Percentiles rank a stretch among this genome's conserved stretches.
These are phyloP conservation scores for Ceratobasidium sp. DNA, from an alignment of 1,284 basidiomycete genomes.

Conservation along the genomic window DNA sequence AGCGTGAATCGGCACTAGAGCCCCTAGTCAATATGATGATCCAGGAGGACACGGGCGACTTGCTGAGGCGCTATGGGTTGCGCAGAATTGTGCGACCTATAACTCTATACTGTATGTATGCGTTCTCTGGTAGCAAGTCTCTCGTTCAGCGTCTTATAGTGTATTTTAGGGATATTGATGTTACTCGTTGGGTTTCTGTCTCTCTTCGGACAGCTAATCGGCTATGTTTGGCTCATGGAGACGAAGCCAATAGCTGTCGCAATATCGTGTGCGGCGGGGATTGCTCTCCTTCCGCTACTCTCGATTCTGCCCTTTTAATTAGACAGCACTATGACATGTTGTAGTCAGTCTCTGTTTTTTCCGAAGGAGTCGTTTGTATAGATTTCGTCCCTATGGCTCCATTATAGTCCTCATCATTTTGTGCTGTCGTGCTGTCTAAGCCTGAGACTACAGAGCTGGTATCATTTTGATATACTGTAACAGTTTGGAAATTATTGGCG, in stretches of 20 bases:
- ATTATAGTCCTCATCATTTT: no score
- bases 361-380: no score
- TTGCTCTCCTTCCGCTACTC: background rate
- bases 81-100: background rate
- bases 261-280: background rate
- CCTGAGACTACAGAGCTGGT: no score
- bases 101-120: conserved; percentile 15
- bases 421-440: no score
- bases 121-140: background rate
- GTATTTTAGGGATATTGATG: conserved; percentile 5
- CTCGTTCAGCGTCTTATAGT: background rate
- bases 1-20: background rate
- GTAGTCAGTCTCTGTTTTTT: no score
- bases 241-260: background rate
- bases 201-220: background rate
- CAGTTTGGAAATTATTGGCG: no score
- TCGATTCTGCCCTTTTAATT: background rate
- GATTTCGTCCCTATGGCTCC: no score
- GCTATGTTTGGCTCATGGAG: conserved; percentile 22
- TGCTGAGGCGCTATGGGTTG: conserved; percentile 4
- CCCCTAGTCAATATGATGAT: background rate
- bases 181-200: background rate
- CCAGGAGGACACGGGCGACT: background rate
- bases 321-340: no score
- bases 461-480: no score